Evolutionary conservation across 2,329 filamentous ascomycete genomes (phyloP).

Genomic region (Colletotrichum sansevieriae): DNA sequence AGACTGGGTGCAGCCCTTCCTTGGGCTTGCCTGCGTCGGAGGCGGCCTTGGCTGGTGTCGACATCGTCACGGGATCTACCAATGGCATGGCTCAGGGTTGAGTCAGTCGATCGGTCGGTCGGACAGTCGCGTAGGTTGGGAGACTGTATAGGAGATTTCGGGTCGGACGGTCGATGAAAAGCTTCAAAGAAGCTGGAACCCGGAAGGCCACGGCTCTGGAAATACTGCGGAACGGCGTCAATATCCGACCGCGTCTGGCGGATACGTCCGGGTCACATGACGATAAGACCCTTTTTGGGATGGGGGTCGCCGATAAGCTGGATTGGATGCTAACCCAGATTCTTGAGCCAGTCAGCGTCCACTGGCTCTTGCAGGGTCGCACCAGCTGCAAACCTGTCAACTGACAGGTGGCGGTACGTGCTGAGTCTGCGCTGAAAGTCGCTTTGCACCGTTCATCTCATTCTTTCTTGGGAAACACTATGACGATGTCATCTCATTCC

Average conservation of each 20-base stretch:
- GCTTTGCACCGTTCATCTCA: background rate
- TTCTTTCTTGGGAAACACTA: background rate
- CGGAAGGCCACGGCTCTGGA: slow-evolving; percentile 38
- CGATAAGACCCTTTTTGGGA: slow-evolving; percentile 34
- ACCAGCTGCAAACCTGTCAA: background rate
- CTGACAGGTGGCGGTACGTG: slow-evolving; percentile 29
- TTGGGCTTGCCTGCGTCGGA: slow-evolving; percentile 49
- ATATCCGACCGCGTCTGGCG: slow-evolving; percentile 27
- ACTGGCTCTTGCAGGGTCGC: background rate
- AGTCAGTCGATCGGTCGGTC: slow-evolving; percentile 26
- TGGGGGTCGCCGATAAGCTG: slow-evolving; percentile 27
- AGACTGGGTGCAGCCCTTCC: slow-evolving; percentile 53
- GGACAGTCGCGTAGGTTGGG: slow-evolving; percentile 20
- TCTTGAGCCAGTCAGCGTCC: slow-evolving; percentile 16
- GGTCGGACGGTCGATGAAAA: background rate
- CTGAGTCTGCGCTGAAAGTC: background rate
- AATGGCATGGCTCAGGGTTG: slow-evolving; percentile 47
- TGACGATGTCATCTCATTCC: slow-evolving; percentile 10
- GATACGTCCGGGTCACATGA: slow-evolving; percentile 41
- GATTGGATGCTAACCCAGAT: slow-evolving; percentile 8
- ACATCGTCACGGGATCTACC: slow-evolving; percentile 55
- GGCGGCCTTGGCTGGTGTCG: slow-evolving; percentile 48
- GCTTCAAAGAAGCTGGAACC: slow-evolving; percentile 21
- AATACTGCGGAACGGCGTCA: slow-evolving; percentile 32
- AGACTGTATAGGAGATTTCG: slow-evolving; percentile 17